Evolutionary conservation across 1,284 basidiomycete genomes (phyloP).

Genomic region (Pseudozyma pruni): DNA sequence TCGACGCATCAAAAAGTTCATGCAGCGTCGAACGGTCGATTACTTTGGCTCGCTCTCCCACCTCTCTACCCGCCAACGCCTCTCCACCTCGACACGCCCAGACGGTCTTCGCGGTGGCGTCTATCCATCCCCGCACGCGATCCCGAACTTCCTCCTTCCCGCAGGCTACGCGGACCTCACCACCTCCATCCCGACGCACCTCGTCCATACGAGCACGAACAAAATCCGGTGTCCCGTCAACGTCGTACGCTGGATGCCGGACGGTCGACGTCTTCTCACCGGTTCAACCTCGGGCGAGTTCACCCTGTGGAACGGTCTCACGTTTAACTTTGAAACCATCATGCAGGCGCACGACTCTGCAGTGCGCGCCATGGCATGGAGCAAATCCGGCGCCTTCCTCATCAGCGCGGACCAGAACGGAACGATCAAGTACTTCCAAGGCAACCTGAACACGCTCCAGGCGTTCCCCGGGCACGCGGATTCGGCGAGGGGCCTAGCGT

Average conservation of each 20-base stretch:
- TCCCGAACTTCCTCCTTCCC: slow-evolving; percentile 78
- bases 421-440: slow-evolving; percentile 97
- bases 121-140: slow-evolving; percentile 53
- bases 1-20: slow-evolving; percentile 84
- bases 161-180: slow-evolving; percentile 88
- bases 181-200: slow-evolving; percentile 91
- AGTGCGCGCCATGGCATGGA: slow-evolving; percentile 88
- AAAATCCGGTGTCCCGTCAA: slow-evolving; percentile 97
- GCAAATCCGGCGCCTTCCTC: slow-evolving; percentile 88
- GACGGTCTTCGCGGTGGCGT: slow-evolving; percentile 26
- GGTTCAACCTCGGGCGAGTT: slow-evolving; percentile 97
- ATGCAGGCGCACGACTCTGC: slow-evolving; percentile 95
- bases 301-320: slow-evolving; percentile 97
- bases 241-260: slow-evolving; percentile 94
- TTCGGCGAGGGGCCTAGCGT: slow-evolving; percentile 85
- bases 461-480: slow-evolving; percentile 83
- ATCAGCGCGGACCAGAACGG: slow-evolving; percentile 92
- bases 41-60: slow-evolving; percentile 87
- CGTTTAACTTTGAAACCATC: slow-evolving; percentile 99
- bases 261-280: slow-evolving; percentile 88
- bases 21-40: slow-evolving; percentile 91
- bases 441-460: slow-evolving; percentile 97
- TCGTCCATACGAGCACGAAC: slow-evolving; percentile 97
- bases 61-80: slow-evolving; percentile 71
- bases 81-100: slow-evolving; percentile 11